Percentiles rank a stretch among this genome's conserved stretches.
phyloP scores from a whole-genome alignment of 148 eudicot species.

The Cornus kousa region DNA sequence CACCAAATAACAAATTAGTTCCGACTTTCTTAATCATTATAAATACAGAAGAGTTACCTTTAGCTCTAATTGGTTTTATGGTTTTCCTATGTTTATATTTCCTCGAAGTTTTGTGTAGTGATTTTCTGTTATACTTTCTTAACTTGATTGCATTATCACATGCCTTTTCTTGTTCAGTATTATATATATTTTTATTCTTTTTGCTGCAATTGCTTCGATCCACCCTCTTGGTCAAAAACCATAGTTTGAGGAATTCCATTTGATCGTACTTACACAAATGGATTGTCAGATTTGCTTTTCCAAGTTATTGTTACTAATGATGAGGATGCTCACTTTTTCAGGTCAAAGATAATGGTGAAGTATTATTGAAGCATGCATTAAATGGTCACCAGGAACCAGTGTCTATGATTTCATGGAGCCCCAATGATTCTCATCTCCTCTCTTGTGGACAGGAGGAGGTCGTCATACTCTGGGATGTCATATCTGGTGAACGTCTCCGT shows the following conservation, averaged over 20 bases:
- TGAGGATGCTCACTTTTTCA: slow-evolving; percentile 17
- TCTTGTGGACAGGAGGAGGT: slow-evolving; percentile 81
- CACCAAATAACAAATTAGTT: neutral
- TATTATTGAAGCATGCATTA: slow-evolving; percentile 53
- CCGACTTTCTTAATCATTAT: too few species aligned
- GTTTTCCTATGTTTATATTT: too few species aligned
- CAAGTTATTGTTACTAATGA: neutral
- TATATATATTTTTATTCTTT: neutral
- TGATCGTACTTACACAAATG: too few species aligned
- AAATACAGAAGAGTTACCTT: too few species aligned
- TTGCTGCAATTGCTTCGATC: too few species aligned
- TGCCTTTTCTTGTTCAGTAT: too few species aligned
- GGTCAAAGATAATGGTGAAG: slow-evolving; percentile 48
- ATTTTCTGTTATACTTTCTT: neutral
- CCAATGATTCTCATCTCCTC: slow-evolving; percentile 69
- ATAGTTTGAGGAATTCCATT: neutral
- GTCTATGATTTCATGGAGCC: slow-evolving; percentile 65
- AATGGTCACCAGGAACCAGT: slow-evolving; percentile 77
- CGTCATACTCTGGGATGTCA: slow-evolving; percentile 75
- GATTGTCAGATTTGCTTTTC: neutral
- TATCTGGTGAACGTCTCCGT: slow-evolving; percentile 73
- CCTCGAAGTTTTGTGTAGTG: neutral
- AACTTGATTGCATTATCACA: neutral
- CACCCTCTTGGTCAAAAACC: too few species aligned
- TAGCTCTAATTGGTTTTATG: too few species aligned